Base-by-base conservation (phyloP, 805 yeast species). In the Candida maris region DNA sequence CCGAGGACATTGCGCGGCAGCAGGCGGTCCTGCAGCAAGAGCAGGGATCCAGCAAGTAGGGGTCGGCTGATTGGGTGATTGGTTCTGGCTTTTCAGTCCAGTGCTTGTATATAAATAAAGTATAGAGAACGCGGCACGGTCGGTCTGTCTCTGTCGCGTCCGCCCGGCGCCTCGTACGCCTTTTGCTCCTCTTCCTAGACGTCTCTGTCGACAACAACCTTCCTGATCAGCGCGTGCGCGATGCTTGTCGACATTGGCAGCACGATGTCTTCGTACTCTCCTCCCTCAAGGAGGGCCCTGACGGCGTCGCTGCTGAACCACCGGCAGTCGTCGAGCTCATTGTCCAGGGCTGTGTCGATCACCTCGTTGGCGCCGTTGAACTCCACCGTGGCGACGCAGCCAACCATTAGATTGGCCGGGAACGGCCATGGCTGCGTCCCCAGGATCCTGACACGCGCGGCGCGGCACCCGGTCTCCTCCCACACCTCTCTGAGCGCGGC, bases 401-500 rank as follows among this genome's bases (percentile, higher is more conserved):
- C 97, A 48, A 91, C 73, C 97, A 91, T 91, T 50, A 91, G 62
- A 56, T 82, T 87, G 0, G 86, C 88, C 1, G 97, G 97, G 60
- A 80, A 91, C 13, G 98, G 98, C 98, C 98, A 91, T 3, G 98
- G 97, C 62, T 91, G 97, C 9, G 93, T 75, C 49, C 78, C 68
- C 16, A 81, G 62, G 35, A 91, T 71, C 34, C 69, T 61, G 19
- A 91, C 82, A 19, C 71, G 59, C 3, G 61, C 46, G 35, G 78
- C 79, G 35, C 62, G 70, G 23, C 87, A 83, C 6, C 98, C 98
- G 4, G 97, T 81, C 60, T 91, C 98, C 58, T 91, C 98, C 87
- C 93, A 89, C 20, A 85, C 82, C 59, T 91, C 98, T 45, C 98
- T 69, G 30, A 80, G 67, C 16, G 91, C 84, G 9, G 96, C 93